Evolutionary conservation across 2,329 filamentous ascomycete species (phyloP).

Genomic region (Cordyceps tenuipes): DNA sequence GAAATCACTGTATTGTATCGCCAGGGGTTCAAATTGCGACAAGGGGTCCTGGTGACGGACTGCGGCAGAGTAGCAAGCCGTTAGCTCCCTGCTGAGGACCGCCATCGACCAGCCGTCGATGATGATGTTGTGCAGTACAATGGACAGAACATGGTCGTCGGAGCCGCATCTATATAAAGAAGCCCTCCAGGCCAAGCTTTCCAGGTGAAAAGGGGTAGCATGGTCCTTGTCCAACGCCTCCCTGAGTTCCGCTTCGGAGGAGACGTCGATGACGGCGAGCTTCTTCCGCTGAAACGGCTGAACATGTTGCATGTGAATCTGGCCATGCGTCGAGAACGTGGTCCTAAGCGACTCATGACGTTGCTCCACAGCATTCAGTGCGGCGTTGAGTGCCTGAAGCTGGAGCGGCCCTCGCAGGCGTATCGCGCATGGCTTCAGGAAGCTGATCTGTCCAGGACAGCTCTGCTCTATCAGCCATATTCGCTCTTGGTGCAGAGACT

Average conservation of each 20-base stretch:
- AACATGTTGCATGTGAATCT: background rate
- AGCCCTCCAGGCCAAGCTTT: conserved; percentile 14
- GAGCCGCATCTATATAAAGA: conserved; percentile 10
- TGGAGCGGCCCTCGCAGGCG: conserved; percentile 10
- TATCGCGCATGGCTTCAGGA: conserved; percentile 10
- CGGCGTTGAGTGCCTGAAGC: background rate
- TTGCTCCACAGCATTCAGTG: conserved; percentile 9
- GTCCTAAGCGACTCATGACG: conserved; percentile 14
- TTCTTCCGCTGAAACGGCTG: too few relatives aligned
- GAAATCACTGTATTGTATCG: conserved; percentile 21
- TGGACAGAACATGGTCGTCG: conserved; percentile 14
- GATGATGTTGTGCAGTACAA: conserved; percentile 11
- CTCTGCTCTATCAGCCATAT: conserved; percentile 15
- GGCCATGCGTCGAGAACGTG: background rate
- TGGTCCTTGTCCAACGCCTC: conserved; percentile 12
- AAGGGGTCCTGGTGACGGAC: conserved; percentile 13
- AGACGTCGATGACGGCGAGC: too few relatives aligned
- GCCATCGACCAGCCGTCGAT: conserved; percentile 6
- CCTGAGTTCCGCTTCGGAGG: background rate
- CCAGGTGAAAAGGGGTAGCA: conserved; percentile 17
- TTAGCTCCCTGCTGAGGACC: conserved; percentile 12
- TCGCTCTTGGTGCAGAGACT: conserved; percentile 15
- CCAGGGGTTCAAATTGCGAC: conserved; percentile 13
- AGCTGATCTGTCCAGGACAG: conserved; percentile 7
- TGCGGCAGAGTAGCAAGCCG: conserved; percentile 13